Evolutionary conservation across 2,329 filamentous ascomycete genomes (phyloP).

Genomic region (Piedraia hortae): DNA sequence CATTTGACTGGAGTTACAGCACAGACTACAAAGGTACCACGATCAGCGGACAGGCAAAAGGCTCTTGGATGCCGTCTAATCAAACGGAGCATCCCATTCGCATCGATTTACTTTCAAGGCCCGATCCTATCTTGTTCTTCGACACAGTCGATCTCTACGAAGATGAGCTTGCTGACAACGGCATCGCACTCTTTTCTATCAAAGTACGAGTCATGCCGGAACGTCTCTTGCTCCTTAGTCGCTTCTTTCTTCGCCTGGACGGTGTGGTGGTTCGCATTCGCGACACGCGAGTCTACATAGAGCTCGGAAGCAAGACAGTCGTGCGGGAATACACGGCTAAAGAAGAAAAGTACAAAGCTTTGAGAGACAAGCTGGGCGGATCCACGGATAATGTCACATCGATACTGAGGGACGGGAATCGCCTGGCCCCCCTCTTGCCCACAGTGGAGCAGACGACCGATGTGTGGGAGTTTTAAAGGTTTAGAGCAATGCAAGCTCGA

Average conservation of each 20-base stretch:
- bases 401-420: conserved; percentile 62
- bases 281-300: conserved; percentile 77
- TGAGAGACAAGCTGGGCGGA: conserved; percentile 30
- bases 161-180: conserved; percentile 93
- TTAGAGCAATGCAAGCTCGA: no score
- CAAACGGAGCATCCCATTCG: conserved; percentile 35
- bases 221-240: conserved; percentile 54
- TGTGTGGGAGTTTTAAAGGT: no score
- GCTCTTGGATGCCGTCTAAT: conserved; percentile 7
- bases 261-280: conserved; percentile 66
- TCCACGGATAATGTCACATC: conserved; percentile 59
- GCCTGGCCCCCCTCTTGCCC: conserved; percentile 43
- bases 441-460: conserved; percentile 67
- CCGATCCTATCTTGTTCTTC: conserved; percentile 87
- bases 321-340: conserved; percentile 75
- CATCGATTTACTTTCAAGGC: conserved; percentile 57
- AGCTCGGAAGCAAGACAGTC: conserved; percentile 54
- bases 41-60: conserved; percentile 2
- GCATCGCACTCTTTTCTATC: conserved; percentile 66
- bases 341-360: conserved; percentile 52
- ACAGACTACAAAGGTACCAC: conserved; percentile 61
- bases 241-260: conserved; percentile 83
- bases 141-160: conserved; percentile 92
- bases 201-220: conserved; percentile 85
- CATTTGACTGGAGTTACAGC: conserved; percentile 95